These are phyloP conservation scores for Melampsora americana DNA, from an alignment of 1,284 basidiomycete species.

Conservation along the genomic window DNA sequence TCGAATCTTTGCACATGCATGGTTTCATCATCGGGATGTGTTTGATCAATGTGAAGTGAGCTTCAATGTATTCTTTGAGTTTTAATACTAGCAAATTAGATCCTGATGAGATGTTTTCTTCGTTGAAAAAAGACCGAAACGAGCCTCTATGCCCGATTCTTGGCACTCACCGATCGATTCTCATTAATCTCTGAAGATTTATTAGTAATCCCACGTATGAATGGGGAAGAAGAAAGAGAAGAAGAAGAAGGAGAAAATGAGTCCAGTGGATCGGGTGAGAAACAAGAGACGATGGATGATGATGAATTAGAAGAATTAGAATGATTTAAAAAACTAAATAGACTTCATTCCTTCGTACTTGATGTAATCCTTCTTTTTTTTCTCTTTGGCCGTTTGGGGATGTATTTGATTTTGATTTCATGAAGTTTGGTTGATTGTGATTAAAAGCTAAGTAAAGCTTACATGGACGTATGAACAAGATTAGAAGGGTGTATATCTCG, in stretches of 20 bases:
- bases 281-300: neutral
- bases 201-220: slow-evolving; percentile 64
- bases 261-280: neutral
- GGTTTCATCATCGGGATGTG: slow-evolving; percentile 67
- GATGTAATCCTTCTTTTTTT: too few relatives aligned
- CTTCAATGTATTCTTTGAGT: slow-evolving; percentile 7
- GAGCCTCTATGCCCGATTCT: slow-evolving; percentile 84
- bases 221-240: slow-evolving; percentile 9
- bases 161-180: slow-evolving; percentile 74
- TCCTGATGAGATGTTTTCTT: slow-evolving; percentile 31
- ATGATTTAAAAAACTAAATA: neutral
- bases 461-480: too few relatives aligned
- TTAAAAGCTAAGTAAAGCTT: too few relatives aligned
- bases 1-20: slow-evolving; percentile 84
- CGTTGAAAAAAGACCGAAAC: slow-evolving; percentile 66
- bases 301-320: slow-evolving; percentile 17
- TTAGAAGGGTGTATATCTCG: too few relatives aligned
- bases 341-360: too few relatives aligned
- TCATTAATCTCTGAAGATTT: slow-evolving; percentile 76
- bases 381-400: too few relatives aligned
- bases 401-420: too few relatives aligned
- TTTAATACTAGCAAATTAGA: neutral
- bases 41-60: slow-evolving; percentile 75
- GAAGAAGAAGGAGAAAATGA: neutral
- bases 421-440: too few relatives aligned